Evolutionary conservation across 164 flowering plant species (phyloP).

Genomic region (Vitis cinerea): DNA sequence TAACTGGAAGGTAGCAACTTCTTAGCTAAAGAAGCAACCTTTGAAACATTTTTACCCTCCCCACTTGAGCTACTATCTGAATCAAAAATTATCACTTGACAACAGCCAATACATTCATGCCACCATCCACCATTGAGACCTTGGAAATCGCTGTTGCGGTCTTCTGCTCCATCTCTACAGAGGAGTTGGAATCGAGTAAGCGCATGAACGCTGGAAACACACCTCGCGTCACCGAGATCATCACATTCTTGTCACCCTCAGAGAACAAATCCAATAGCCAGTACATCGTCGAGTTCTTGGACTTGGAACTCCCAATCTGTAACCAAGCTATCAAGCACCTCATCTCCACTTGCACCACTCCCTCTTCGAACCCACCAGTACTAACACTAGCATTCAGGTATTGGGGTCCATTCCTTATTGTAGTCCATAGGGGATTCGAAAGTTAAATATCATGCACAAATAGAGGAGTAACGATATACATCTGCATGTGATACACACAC

Average conservation of each 20-base stretch:
- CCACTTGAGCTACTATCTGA: too few species aligned
- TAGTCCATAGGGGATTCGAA: too few species aligned
- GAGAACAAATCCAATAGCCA: conserved; percentile 47
- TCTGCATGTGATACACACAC: too few species aligned
- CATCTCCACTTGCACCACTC: conserved; percentile 40
- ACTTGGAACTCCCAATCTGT: conserved; percentile 71
- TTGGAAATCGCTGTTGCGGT: conserved; percentile 68
- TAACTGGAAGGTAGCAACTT: too few species aligned
- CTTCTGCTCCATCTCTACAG: conserved; percentile 62
- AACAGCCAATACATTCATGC: conserved; percentile 60
- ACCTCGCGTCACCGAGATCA: conserved; percentile 85
- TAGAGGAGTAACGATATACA: too few species aligned
- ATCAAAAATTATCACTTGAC: neutral
- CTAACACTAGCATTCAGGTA: neutral
- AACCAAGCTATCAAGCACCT: conserved; percentile 69
- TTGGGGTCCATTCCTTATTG: too few species aligned
- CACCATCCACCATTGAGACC: conserved; percentile 66
- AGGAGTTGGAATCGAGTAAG: conserved; percentile 56
- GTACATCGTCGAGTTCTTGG: conserved; percentile 67
- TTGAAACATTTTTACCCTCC: too few species aligned
- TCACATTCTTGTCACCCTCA: conserved; percentile 82
- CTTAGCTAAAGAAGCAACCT: too few species aligned
- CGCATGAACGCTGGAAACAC: conserved; percentile 65
- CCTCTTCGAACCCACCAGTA: conserved; percentile 32
- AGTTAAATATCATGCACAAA: too few species aligned